Conservation (phyloP, 2,329 filamentous ascomycete species). For the Paraconiothyrium sp. region DNA sequence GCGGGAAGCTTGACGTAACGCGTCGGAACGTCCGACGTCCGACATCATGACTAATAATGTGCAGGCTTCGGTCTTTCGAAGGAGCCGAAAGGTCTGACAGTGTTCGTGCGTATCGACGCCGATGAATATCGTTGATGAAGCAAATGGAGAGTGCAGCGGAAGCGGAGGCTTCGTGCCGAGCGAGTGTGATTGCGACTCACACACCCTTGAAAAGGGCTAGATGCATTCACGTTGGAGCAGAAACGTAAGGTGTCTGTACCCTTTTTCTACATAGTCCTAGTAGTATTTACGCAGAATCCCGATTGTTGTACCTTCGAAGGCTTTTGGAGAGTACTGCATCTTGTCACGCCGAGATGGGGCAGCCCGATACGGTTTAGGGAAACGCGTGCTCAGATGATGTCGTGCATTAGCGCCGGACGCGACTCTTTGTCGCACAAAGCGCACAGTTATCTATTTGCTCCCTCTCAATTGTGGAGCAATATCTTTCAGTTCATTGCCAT, state of each 20-base stretch:
- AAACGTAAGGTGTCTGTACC: too few species aligned
- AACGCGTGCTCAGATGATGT: constrained; percentile 39
- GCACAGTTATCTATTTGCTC: neutral
- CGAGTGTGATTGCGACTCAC: too few species aligned
- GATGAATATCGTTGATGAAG: neutral
- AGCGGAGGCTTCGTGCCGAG: neutral
- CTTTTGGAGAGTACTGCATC: neutral
- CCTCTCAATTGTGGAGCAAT: neutral
- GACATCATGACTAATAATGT: neutral
- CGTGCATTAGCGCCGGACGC: constrained; percentile 36
- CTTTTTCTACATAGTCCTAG: too few species aligned
- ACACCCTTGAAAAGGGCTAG: too few species aligned
- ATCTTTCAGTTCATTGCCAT: neutral
- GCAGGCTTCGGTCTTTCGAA: neutral
- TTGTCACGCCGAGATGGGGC: neutral
- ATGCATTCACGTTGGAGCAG: too few species aligned
- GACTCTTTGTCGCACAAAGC: constrained; percentile 18
- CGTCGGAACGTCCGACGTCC: neutral
- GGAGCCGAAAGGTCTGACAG: neutral
- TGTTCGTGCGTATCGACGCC: neutral
- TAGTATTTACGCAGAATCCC: neutral
- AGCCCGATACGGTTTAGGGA: neutral
- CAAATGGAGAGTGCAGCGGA: neutral
- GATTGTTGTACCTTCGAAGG: neutral
- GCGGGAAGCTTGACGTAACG: constrained; percentile 5